Base-by-base conservation (phyloP, 2,329 filamentous ascomycete genomes). In the Rhynchosporium secalis region DNA sequence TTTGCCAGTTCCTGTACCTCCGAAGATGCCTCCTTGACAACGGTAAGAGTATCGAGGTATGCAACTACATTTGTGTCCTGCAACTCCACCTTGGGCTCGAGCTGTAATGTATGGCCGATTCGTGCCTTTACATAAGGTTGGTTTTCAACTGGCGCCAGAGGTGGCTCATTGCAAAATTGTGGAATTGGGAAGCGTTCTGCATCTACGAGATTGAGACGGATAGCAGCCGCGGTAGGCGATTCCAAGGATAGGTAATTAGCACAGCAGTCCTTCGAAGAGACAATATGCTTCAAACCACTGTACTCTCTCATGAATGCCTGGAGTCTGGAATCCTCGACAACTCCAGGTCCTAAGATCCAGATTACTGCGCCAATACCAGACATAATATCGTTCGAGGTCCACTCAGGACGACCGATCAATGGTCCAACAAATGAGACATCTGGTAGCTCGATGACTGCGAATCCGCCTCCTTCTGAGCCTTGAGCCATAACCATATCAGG, bases 401-500 rank as follows among this genome's bases (percentile, higher is more conserved):
- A 93, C 74, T 97, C 94, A 3, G 86, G 81, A 38, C 91, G 84
- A 41, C 80, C 78, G 48, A 96, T 70, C 58, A 97, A 81, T 5
- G 83, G 76, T 12, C 88, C 84, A 31, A 98, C 78, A 70, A 95
- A 93, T 7, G 86, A 84, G 0, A 74, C 65, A 13, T 87, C 83
- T 1, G 92, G 91, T 7, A 99, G 75, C 69, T 98, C 93, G 46
- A 96, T 79, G 7, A 99, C 80, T 8, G 90, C 89, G 66, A 96
- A 81, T 2, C 91, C 93, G 60, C 81, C 84, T 10, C 92, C 92
- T 5, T 83, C 80, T 60, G 86, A 81, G 3, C 81, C 76, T 10
- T 86, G 79, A 1, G 83, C 91, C 57, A 99, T 72, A 1, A 98
- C 92, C 88, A 96, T 95, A 0, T 95, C 90, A 1, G 94, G 89